These are phyloP conservation scores for Capronia epimyces DNA, from an alignment of 2,329 filamentous ascomycete genomes.

Conservation along the genomic window DNA sequence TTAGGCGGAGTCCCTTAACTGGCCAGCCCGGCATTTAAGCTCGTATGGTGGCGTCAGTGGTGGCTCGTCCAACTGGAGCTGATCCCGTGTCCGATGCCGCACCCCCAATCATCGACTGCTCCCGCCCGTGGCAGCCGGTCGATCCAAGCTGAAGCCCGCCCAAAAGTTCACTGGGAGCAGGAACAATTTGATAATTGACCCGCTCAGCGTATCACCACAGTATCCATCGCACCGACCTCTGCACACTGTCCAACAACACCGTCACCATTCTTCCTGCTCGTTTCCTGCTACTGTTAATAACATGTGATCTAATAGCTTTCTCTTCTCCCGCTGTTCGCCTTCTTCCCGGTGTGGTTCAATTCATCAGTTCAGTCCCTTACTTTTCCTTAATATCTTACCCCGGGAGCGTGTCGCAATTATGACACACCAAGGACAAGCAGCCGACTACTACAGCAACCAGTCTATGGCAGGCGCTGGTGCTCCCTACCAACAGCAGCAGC, in stretches of 20 bases:
- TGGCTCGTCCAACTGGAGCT: background rate
- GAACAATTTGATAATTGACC: background rate
- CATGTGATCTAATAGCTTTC: background rate
- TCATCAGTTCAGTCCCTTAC: background rate
- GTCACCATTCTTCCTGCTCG: background rate
- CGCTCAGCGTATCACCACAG: background rate
- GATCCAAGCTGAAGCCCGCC: conserved; percentile 4
- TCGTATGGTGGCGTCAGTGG: conserved; percentile 5
- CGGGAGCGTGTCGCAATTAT: conserved; percentile 13
- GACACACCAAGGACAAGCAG: conserved; percentile 28
- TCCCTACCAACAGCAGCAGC: conserved; percentile 18
- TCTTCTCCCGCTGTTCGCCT: background rate
- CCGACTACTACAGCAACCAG: conserved; percentile 25
- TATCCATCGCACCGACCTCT: background rate
- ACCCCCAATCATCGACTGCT: too few species aligned
- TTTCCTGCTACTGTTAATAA: background rate
- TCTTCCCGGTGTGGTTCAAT: background rate
- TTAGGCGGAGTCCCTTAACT: background rate
- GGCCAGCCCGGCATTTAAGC: background rate
- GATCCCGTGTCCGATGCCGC: background rate
- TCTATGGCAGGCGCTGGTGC: background rate
- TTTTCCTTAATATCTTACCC: background rate
- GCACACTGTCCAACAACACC: background rate
- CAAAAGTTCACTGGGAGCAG: background rate
- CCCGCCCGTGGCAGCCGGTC: background rate